Evolutionary conservation across 805 yeast genomes (phyloP), one percentile per base, ranked within the genome.

Genomic region (Candida dendrica): DNA sequence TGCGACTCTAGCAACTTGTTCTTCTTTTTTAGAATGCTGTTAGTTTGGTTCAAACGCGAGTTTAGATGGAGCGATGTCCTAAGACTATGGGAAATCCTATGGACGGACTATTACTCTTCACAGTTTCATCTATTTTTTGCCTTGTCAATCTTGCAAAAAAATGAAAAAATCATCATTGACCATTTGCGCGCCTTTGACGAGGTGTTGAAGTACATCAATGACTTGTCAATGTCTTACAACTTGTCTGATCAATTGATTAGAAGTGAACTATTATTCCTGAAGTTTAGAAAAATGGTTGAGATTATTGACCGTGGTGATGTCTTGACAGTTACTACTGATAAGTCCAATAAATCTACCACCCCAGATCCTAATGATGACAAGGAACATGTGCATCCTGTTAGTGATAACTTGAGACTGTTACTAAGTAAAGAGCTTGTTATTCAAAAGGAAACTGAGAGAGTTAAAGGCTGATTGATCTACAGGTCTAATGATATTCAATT

Each of bases 21-120:
- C 58, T 93, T 93, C 70, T 89, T 90, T 53, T 93, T 93, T 69
- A 70, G 98, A 46, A 91, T 93, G 98, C 65, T 93, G 14, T 68
- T 93, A 33, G 97, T 93, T 3, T 90, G 96, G 96, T 93, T 76
- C 59, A 93, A 93, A 60, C 76, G 98, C 39, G 98, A 93, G 56
- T 82, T 93, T 48, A 74, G 72, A 22, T 85, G 91, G 75, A 76
- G 75, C 38, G 86, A 86, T 42, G 84, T 87, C 1, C 65, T 84
- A 56, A 68, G 75, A 24, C 69, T 91, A n/a, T 91, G 98, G 98
- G 98, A 91, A 56, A 79, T 84, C 3, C 67, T 93, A 37, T 87
- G 93, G 81, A 91, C 98, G 0, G 91, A 91, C 63, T 83, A 66
- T 53, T 80, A 86, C 55, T 76, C 91, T 0, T 80, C 93, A 6